Base-by-base conservation (phyloP, 495 filamentous ascomycete genomes). In the Neurospora sp. region DNA sequence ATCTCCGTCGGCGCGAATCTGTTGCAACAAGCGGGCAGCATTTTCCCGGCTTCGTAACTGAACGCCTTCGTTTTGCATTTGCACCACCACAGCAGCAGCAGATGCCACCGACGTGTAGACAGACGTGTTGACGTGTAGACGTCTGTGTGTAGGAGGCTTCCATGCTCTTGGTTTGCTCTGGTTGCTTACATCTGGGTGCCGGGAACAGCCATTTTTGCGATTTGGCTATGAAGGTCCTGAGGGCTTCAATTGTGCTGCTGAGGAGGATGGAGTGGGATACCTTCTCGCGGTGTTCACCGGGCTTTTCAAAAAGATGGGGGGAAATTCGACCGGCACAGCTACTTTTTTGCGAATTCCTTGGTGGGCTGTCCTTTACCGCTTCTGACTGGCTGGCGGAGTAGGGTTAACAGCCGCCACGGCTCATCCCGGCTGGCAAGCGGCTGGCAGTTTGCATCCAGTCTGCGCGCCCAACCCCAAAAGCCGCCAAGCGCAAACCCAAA, bases 101-200 rank as follows among this genome's bases (percentile, higher is more conserved):
- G 53, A 65, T 65, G 6, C 14, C 53, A 65, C 53, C 53, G 53
- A 65, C 53, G 53, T 65, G 53, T 31, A 65, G 22, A 65, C 53
- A 65, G 53, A 18, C 53, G 27, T 61, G 53, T 18, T 18, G 20
- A 61, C 53, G 53, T 65, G 53, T 65, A 31, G 53, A 37, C 53
- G 31, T 27, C 27, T 27, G 27, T 65, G 31, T 65, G 53, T 65
- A 65, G 27, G 27, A 65, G 53, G 53, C 53, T 65, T 65, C 53
- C 53, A 65, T 35, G 53, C 27, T 31, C 53, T 65, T 65, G 27
- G 14, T 31, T 65, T 65, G 53, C 53, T 65, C 22, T 61, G 12
- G 44, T 22, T 70, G 85, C 87, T 88, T 79, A 89, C 88, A 86
- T 86, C 77, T 86, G 85, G 78, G 84, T 79, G 74, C 85, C 84